Percentiles rank a stretch among this genome's conserved stretches.
These are phyloP conservation scores for Cornus controversa DNA, from an alignment of 148 eudicot species.

Conservation along the genomic window DNA sequence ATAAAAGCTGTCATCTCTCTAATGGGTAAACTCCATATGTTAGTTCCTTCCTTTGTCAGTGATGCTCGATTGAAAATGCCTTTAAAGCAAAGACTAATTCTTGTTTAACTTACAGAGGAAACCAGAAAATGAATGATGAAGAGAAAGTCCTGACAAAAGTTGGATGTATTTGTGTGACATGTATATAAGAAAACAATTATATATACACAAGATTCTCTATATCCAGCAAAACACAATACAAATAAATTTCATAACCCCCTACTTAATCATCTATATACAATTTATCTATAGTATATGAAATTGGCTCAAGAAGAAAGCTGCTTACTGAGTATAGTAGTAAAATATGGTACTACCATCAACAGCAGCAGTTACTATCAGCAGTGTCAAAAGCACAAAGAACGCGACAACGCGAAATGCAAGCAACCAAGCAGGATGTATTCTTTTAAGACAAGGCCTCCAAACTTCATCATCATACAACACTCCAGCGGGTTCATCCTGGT, in stretches of 20 bases:
- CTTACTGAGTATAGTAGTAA: slow-evolving; percentile 85
- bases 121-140: background rate
- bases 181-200: too few species aligned
- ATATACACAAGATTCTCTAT: background rate
- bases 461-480: slow-evolving; percentile 63
- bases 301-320: background rate
- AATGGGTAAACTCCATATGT: background rate
- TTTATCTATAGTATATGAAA: too few species aligned
- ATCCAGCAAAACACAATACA: background rate
- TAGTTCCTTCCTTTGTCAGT: background rate
- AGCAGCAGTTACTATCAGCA: slow-evolving; percentile 48
- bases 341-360: slow-evolving; percentile 50
- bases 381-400: slow-evolving; percentile 51
- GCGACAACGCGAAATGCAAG: slow-evolving; percentile 58
- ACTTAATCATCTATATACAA: background rate
- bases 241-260: background rate
- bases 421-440: slow-evolving; percentile 78
- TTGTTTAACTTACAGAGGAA: background rate
- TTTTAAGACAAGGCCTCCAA: slow-evolving; percentile 69
- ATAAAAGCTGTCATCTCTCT: background rate
- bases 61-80: background rate
- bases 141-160: background rate
- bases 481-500: slow-evolving; percentile 35
- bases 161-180: too few species aligned
- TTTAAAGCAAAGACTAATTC: background rate